Evolutionary conservation across 169 alveolate genomes (phyloP), one percentile per base, ranked within the genome.

Genomic region (Plasmodium adleri): DNA sequence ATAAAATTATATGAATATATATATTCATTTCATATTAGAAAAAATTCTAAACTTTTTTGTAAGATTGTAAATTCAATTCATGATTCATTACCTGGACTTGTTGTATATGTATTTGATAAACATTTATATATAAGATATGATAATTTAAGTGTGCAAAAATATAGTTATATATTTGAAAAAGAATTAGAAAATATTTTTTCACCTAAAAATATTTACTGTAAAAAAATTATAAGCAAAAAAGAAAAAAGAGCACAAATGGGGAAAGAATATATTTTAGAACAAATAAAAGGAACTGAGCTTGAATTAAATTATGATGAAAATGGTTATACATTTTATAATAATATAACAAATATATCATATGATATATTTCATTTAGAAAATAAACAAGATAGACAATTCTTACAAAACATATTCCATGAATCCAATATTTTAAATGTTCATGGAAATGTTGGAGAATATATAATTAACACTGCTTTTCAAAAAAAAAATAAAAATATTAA

Each of bases 161-260:
- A 64, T 56, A 76, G 54, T 24, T 49, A 56, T 2, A 54, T 76
- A 12, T 50, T 76, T 50, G 89, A 76, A 56, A 64, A 76, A 12
- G 89, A 76, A 52, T 20, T 76, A 64, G 71, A 76, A 1, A 43
- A 32, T 1, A 76, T 76, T 0, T 76, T 76, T 59, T 47, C 89
- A 7, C 76, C 89, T 1, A 26, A 76, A 64, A 76, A 76, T 32
- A 63, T 76, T 1, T 76, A 13, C 2, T 76, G 76, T 52, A 76
- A 76, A 76, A 76, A 68, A 56, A 76, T 76, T 20, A 56, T 52
- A 9, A 76, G 89, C 20, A 63, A 76, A 76, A 76, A 76, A 68
- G 89, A 76, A 43, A 76, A 76, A 56, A 24, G 89, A 22, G 89
- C 89, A 24, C 89, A 76, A 68, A 39, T n/a, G 24, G 89, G 89